A percentile compares a stretch with the other conserved stretches of the same genome.
phyloP scores from a whole-genome alignment of 371 early-diverging fungal species.

The Mortierella sp. region DNA sequence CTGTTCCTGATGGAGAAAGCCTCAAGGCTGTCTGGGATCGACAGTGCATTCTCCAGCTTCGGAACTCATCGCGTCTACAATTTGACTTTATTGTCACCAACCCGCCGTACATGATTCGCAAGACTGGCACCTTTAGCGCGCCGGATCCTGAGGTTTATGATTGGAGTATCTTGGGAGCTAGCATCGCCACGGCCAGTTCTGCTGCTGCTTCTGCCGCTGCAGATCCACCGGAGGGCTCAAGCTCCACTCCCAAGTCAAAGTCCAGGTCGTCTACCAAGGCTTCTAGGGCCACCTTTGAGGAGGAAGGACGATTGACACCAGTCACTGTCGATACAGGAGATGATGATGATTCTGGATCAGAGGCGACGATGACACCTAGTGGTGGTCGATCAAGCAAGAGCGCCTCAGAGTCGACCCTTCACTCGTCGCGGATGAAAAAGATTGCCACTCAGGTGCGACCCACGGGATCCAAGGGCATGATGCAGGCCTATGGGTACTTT shows the following conservation, averaged over 20 bases:
- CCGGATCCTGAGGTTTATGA: conserved; percentile 72
- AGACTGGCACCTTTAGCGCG: conserved; percentile 70
- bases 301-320: conserved; percentile 8
- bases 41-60: conserved; percentile 58
- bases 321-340: conserved; percentile 7
- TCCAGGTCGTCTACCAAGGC: conserved; percentile 54
- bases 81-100: conserved; percentile 75
- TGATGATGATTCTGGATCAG: conserved; percentile 26
- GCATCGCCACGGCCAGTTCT: conserved; percentile 39
- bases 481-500: conserved; percentile 72
- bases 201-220: conserved; percentile 59
- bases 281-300: conserved; percentile 17
- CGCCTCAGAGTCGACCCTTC: background rate
- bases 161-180: conserved; percentile 62
- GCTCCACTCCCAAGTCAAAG: conserved; percentile 61
- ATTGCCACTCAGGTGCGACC: background rate
- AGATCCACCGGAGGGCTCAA: conserved; percentile 36
- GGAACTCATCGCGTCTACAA: conserved; percentile 61
- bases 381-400: background rate
- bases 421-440: background rate
- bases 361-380: conserved; percentile 6
- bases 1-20: conserved; percentile 31
- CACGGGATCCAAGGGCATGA: conserved; percentile 43
- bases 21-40: conserved; percentile 58
- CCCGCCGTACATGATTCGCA: conserved; percentile 79